Evolutionary conservation across 169 alveolate genomes (phyloP), one percentile per base, ranked within the genome.

Genomic region (Plasmodium falciparum): DNA sequence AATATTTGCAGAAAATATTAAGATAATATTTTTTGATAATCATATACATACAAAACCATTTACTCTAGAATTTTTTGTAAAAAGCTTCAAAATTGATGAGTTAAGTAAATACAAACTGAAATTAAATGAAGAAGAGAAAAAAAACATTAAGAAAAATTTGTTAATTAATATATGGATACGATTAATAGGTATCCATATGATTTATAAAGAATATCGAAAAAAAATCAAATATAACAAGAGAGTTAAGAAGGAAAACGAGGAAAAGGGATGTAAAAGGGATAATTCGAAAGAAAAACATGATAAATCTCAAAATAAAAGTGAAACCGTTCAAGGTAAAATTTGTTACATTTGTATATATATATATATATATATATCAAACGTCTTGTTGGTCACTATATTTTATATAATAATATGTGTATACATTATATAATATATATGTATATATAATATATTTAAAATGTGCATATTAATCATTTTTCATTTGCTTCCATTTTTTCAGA

Each of bases 1-100:
- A 63, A 90, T 95, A 26, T 88, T 92, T 20, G 92, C 90, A 62
- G 88, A 93, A 56, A 95, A 95, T 88, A 89, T 95, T 66, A 95
- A 93, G 58, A 59, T 86, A 43, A 85, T 83, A 63, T 49, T 95
- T 71, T 92, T 95, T 52, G 97, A 95, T 80, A 95, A 95, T 91
- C 75, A 92, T 72, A 61, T 95, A 39, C 95, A 94, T 56, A 90
- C 89, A 56, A 88, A 88, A 47, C 97, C 97, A 45, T 93, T 90
- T 85, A 92, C 94, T 15, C 74, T 95, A 56, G 97, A 95, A 88
- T 88, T 95, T 78, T 50, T 78, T 13, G 67, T 78, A 26, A 78
- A 78, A 43, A 78, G 33, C 49, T 78, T 78, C 15, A 78, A 78
- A 70, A 78, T 78, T 65, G 89, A 78, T 58, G 89, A 78, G 22